Conservation (phyloP, 345 rosid species). For the Toxicodendron radicans region DNA sequence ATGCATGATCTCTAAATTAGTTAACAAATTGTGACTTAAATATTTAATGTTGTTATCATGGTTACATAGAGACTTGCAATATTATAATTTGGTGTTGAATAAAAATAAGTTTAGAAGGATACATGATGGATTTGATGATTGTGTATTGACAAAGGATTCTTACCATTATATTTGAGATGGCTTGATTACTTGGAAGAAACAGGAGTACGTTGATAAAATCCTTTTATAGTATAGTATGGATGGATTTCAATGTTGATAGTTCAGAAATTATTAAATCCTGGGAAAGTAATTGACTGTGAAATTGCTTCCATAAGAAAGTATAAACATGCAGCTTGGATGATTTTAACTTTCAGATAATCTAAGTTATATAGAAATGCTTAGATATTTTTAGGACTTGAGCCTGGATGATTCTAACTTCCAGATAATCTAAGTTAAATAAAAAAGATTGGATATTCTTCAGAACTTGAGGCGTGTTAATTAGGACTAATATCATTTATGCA, state of each 20-base stretch:
- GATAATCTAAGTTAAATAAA: background rate
- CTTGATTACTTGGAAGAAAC: conserved; percentile 1
- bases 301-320: background rate
- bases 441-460: background rate
- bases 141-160: background rate
- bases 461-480: background rate
- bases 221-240: background rate
- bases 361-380: background rate
- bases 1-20: background rate
- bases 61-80: background rate
- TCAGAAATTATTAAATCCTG: background rate
- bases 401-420: background rate
- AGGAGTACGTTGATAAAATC: background rate
- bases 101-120: background rate
- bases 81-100: background rate
- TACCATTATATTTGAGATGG: background rate
- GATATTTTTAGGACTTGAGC: background rate
- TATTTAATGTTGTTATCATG: background rate
- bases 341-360: background rate
- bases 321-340: background rate
- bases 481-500: background rate
- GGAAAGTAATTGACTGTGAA: background rate
- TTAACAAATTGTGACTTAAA: background rate
- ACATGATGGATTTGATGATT: background rate
- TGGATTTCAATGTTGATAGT: background rate